Evolutionary conservation across 495 filamentous ascomycete genomes (phyloP), one percentile per base, ranked within the genome.

Genomic region (Penicillium egyptiacum): DNA sequence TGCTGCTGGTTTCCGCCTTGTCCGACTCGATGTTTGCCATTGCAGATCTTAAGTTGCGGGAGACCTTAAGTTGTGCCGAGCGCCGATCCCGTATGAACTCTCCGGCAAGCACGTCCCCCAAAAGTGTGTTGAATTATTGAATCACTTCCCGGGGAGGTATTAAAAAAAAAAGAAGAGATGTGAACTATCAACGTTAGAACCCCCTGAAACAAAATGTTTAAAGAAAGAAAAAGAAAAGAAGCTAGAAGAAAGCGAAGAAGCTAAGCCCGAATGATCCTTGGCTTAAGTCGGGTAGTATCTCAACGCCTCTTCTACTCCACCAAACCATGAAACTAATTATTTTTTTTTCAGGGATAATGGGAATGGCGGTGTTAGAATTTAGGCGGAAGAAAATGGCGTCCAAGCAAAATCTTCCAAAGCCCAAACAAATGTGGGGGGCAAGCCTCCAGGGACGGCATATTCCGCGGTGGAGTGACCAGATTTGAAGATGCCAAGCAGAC

Each of bases 1-100:
- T 55, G 35, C 43, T 55, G 22, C 57, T 65, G n/a, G 55, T 54
- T 11, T 60, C 59, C 10, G 47, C 41, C n/a, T 70, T 61, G 10
- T 63, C 64, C 56, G 59, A 51, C 14, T 53, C 40, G 28, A 37
- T 14, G 19, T 37, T 45, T 22, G 19, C 8, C 30, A 45, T 54
- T 35, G 14, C n/a, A 23, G 14, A 54, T 33, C 28, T 44, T 26
- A 5, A 45, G 30, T 6, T 22, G 12, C n/a, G 14, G 11, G 10
- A 14, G 30, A 33, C 4, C 4, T 30, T 30, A 30, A 30, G 23
- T 12, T 31, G 11, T 17, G 12, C 51, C 51, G 12, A n/a, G 51
- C n/a, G 9, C 14, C 33, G 10, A 28, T 33, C 28, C 23, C 16
- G 16, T 46, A 41, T 14, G 26, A 35, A 50, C 22, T 40, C 49